Percentiles rank a stretch among this genome's conserved stretches.
phyloP scores from a whole-genome alignment of 371 early-diverging fungal species.

The Rhizopus arrhizus region DNA sequence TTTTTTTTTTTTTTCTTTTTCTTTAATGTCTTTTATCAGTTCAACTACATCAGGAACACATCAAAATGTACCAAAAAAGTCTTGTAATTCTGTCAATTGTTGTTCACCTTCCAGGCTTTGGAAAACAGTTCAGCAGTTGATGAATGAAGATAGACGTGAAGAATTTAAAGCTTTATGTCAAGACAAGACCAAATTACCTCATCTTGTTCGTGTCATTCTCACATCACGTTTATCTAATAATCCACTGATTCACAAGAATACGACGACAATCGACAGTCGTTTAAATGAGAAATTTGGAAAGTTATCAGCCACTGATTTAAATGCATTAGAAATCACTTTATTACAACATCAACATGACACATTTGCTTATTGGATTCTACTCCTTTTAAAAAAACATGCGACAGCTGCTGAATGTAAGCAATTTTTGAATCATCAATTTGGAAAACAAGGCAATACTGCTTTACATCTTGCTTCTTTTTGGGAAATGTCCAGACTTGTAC shows the following conservation, averaged over 20 bases:
- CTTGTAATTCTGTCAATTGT: constrained; percentile 34
- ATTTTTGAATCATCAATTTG: constrained; percentile 41
- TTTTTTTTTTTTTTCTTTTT: constrained; percentile 3
- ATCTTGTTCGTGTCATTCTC: constrained; percentile 35
- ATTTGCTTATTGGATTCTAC: constrained; percentile 19
- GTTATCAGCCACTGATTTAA: constrained; percentile 26
- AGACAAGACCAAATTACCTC: constrained; percentile 17
- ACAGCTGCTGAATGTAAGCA: constrained; percentile 21
- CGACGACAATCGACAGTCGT: constrained; percentile 17
- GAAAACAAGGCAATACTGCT: constrained; percentile 34
- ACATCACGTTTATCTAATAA: constrained; percentile 35
- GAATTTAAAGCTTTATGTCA: constrained; percentile 29
- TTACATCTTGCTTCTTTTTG: constrained; percentile 47
- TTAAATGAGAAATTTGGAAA: constrained; percentile 24
- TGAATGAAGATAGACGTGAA: constrained; percentile 30
- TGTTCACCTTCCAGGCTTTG: constrained; percentile 32
- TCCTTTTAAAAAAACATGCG: constrained; percentile 23
- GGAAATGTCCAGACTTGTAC: constrained; percentile 45
- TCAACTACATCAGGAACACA: constrained; percentile 13
- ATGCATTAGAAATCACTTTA: constrained; percentile 31
- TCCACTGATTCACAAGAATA: constrained; percentile 28
- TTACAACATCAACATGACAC: constrained; percentile 23
- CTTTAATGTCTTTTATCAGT: constrained; percentile 13
- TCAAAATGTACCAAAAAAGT: constrained; percentile 29
- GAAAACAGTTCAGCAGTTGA: constrained; percentile 36